phyloP scores from a whole-genome alignment of 179 eudicot species.

The Spergularia azorica region DNA sequence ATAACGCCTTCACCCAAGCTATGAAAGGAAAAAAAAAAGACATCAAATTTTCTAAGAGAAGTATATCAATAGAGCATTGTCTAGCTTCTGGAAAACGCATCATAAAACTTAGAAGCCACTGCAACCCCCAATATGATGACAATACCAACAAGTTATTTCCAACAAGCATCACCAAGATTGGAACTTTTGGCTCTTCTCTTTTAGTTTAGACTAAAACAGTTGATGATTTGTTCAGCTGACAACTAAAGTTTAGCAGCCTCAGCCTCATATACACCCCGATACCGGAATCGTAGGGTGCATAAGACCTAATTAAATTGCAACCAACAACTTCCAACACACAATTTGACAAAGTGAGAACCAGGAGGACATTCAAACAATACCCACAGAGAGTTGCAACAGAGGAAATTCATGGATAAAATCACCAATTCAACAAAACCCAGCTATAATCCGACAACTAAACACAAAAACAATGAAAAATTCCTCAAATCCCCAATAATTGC shows the following conservation, averaged over 20 bases:
- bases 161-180: background rate
- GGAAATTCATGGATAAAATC: background rate
- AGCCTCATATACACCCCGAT: background rate
- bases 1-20: no score
- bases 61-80: background rate
- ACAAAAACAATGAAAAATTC: background rate
- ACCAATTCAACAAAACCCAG: slow-evolving; percentile 5
- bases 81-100: background rate
- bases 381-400: background rate
- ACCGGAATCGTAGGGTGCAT: background rate
- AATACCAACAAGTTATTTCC: background rate
- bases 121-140: background rate
- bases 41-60: background rate
- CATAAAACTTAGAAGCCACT: background rate
- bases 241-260: background rate
- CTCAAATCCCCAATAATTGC: background rate
- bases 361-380: background rate
- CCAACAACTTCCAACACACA: no score
- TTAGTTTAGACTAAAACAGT: background rate
- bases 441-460: background rate
- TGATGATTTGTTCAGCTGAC: background rate
- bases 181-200: background rate
- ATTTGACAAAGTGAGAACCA: background rate
- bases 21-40: no score
- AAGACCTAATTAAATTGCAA: no score